phyloP scores from a whole-genome alignment of 129 eudicot species.

The Erigeron canadensis region DNA sequence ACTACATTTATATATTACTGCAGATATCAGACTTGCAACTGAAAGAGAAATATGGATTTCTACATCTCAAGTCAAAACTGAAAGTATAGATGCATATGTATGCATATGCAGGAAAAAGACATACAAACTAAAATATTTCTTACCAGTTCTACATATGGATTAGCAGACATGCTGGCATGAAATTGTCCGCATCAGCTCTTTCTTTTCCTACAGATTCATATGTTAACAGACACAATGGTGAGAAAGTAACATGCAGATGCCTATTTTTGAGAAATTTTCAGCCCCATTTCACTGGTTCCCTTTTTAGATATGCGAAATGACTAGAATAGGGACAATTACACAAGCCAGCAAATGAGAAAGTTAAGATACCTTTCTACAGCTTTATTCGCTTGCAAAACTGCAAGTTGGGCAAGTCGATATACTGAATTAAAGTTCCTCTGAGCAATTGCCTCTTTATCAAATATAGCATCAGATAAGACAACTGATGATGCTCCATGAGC shows the following conservation, averaged over 20 bases:
- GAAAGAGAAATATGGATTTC: not conserved
- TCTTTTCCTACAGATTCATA: conserved; percentile 33
- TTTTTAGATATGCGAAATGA: not conserved
- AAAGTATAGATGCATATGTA: not conserved
- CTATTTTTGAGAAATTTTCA: too few relatives aligned
- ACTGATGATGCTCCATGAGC: conserved; percentile 77
- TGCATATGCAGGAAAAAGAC: not conserved
- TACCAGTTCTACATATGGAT: conserved; percentile 21
- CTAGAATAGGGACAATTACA: not conserved
- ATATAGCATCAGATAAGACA: conserved; percentile 87
- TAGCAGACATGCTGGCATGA: conserved; percentile 18
- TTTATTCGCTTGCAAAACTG: conserved; percentile 47
- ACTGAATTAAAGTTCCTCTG: conserved; percentile 49
- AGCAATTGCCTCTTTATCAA: conserved; percentile 70
- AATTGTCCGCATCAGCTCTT: not conserved
- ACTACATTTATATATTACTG: not conserved
- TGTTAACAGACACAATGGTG: conserved; percentile 12
- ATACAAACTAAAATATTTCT: not conserved
- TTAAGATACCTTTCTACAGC: conserved; percentile 53
- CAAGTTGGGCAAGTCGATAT: conserved; percentile 54
- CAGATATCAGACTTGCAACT: not conserved
- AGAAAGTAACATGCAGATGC: conserved; percentile 4
- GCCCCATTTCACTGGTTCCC: not conserved
- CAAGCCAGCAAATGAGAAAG: conserved; percentile 9
- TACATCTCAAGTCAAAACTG: not conserved